A percentile compares a stretch with the other conserved stretches of the same genome.
Evolutionary conservation across 352 stramenopile genomes (phyloP).

Genomic region (Pseudoperonospora humuli): DNA sequence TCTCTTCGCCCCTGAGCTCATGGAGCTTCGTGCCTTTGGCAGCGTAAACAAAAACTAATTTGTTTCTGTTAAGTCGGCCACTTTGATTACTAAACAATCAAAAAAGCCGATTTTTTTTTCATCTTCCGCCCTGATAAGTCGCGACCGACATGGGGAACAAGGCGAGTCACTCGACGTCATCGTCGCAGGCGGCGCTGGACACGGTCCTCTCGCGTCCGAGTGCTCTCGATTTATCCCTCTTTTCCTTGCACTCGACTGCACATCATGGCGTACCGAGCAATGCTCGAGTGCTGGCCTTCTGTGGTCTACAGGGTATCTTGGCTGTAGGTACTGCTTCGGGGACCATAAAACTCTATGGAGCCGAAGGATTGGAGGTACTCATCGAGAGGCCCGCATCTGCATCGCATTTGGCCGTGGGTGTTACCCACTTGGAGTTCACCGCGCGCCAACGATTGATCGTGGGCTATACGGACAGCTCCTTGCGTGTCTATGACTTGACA

Average conservation of each 20-base stretch:
- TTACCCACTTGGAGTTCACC: constrained; percentile 56
- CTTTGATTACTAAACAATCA: too few relatives aligned
- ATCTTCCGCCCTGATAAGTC: too few relatives aligned
- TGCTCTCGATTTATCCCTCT: constrained; percentile 36
- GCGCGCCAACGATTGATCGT: constrained; percentile 54
- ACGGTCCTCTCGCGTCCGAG: constrained; percentile 30
- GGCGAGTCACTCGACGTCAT: constrained; percentile 28
- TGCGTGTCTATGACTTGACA: constrained; percentile 53
- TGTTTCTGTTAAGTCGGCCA: too few relatives aligned
- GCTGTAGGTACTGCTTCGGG: constrained; percentile 57
- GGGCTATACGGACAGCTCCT: constrained; percentile 55
- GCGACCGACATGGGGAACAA: constrained; percentile 69
- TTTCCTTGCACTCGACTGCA: constrained; percentile 34
- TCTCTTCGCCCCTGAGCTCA: constrained; percentile 49
- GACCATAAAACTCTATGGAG: constrained; percentile 59
- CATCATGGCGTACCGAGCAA: constrained; percentile 71
- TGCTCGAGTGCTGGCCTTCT: constrained; percentile 49
- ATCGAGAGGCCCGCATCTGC: constrained; percentile 30
- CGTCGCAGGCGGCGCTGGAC: constrained; percentile 35
- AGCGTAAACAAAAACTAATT: constrained; percentile 21
- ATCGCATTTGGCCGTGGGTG: constrained; percentile 31
- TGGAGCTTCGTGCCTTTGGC: constrained; percentile 83
- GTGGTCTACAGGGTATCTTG: constrained; percentile 52
- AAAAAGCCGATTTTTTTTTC: too few relatives aligned
- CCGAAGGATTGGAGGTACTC: constrained; percentile 51